A percentile compares a stretch with the other conserved stretches of the same genome.
Evolutionary conservation across 768 basidiomycete genomes (phyloP).

Genomic region (Stropharia rugosoannulata): DNA sequence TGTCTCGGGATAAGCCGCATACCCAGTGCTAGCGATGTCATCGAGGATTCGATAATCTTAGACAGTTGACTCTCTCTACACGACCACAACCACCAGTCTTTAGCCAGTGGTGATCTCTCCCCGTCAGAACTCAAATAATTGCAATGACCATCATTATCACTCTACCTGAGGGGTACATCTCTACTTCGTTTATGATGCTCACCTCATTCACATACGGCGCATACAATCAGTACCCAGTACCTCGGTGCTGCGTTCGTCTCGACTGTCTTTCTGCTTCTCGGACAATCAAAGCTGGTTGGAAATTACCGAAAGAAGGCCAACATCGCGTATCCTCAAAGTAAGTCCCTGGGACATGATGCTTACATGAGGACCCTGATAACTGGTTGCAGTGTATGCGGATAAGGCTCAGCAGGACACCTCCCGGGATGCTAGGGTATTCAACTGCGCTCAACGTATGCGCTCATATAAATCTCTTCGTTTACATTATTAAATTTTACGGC

Average conservation of each 20-base stretch:
- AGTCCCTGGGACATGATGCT: background rate
- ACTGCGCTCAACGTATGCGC: conserved; percentile 6
- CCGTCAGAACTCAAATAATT: no score
- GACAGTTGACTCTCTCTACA: no score
- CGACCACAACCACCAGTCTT: no score
- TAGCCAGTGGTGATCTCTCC: no score
- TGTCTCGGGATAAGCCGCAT: no score
- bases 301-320: background rate
- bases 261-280: background rate
- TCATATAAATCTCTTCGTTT: background rate
- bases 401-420: conserved; percentile 1
- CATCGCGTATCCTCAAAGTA: conserved; percentile 4
- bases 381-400: conserved; percentile 4
- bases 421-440: background rate
- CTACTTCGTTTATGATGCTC: no score
- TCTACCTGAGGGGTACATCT: no score
- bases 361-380: background rate
- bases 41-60: no score
- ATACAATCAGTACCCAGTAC: background rate
- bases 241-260: conserved; percentile 1
- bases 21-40: no score
- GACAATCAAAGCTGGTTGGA: background rate
- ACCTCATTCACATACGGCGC: no score
- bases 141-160: no score
- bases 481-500: no score